A percentile compares a stretch with the other conserved stretches of the same genome.
phyloP scores from a whole-genome alignment of 1,139 yeast species.

The Yamadazyma oceani region DNA sequence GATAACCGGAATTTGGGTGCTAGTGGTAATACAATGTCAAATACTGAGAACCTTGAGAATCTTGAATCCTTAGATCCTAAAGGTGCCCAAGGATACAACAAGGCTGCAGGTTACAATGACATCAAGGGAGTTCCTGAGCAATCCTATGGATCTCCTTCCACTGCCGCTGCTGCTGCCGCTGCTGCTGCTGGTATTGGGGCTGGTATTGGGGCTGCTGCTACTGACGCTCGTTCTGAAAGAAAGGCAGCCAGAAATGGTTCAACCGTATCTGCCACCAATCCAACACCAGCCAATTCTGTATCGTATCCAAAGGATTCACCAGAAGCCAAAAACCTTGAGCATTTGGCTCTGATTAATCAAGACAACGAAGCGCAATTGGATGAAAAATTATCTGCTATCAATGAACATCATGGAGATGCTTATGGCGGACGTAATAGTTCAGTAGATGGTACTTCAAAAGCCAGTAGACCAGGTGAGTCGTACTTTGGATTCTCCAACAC shows the following conservation, averaged over 20 bases:
- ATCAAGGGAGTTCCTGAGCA: too few species aligned
- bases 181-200: conserved; percentile 11
- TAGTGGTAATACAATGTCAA: not conserved
- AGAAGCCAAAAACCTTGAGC: conserved; percentile 1
- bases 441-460: too few species aligned
- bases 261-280: conserved; percentile 8
- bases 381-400: not conserved
- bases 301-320: conserved; percentile 1
- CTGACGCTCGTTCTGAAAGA: conserved; percentile 3
- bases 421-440: too few species aligned
- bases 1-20: not conserved
- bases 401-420: not conserved
- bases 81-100: too few species aligned
- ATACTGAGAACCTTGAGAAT: not conserved
- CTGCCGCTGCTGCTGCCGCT: conserved; percentile 3
- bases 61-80: not conserved
- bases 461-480: conserved; percentile 8
- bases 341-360: not conserved
- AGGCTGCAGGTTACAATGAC: too few species aligned
- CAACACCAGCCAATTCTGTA: conserved; percentile 14
- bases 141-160: not conserved
- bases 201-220: conserved; percentile 7
- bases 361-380: not conserved
- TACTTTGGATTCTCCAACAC: conserved; percentile 9
- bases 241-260: conserved; percentile 2